phyloP scores from a whole-genome alignment of 2,329 filamentous ascomycete species.

The Aphanocladium album region DNA sequence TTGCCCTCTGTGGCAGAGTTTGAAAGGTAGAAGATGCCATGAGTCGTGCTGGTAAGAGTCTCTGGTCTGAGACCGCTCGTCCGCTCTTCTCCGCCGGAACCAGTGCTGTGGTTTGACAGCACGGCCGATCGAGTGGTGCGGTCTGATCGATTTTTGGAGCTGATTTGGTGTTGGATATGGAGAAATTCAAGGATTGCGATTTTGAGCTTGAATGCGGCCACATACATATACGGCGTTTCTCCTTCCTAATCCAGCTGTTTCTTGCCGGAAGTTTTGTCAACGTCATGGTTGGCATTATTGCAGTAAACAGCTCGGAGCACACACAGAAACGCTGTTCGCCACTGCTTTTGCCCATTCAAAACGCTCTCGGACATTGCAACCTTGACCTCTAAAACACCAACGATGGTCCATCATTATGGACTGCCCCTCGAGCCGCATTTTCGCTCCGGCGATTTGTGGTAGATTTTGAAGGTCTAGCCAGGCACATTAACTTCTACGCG shows the following conservation, averaged over 20 bases:
- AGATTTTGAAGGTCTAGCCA: constrained; percentile 45
- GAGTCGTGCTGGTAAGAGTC: constrained; percentile 72
- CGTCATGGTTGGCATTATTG: constrained; percentile 24
- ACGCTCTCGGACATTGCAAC: constrained; percentile 9
- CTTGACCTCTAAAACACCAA: background rate
- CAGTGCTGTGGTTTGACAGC: constrained; percentile 44
- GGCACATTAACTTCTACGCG: constrained; percentile 51
- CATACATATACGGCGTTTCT: constrained; percentile 43
- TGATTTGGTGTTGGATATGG: constrained; percentile 14
- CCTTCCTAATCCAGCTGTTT: constrained; percentile 25
- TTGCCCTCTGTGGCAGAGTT: constrained; percentile 35
- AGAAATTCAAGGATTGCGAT: constrained; percentile 23
- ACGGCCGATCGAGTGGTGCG: constrained; percentile 16
- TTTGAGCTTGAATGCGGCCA: constrained; percentile 43
- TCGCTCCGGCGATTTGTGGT: constrained; percentile 40
- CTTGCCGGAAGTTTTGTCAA: constrained; percentile 41
- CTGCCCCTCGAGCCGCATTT: constrained; percentile 33
- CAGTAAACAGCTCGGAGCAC: constrained; percentile 12
- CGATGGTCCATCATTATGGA: background rate
- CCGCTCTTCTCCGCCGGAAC: constrained; percentile 62
- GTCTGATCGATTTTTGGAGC: constrained; percentile 14
- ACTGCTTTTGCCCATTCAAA: background rate
- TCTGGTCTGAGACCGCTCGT: constrained; percentile 69
- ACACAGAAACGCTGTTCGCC: constrained; percentile 8
- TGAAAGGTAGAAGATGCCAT: constrained; percentile 61